Percentiles rank a stretch among this genome's conserved stretches.
Evolutionary conservation across 345 rosid species (phyloP).

Genomic region (Tarenaya hassleriana): DNA sequence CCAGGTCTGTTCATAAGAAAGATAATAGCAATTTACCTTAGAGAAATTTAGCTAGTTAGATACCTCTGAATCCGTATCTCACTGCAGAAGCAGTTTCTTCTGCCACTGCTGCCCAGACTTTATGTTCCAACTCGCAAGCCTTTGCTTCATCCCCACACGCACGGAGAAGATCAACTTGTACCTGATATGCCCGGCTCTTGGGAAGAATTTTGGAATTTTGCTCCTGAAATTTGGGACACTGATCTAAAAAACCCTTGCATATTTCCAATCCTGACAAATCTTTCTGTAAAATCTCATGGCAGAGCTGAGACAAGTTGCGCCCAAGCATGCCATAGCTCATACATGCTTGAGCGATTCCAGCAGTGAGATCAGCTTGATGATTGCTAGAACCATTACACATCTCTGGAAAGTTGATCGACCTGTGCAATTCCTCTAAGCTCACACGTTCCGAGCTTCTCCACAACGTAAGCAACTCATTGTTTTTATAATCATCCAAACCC

Average conservation of each 20-base stretch:
- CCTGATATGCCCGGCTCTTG: conserved; percentile 84
- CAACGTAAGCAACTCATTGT: conserved; percentile 36
- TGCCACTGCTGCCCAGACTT: conserved; percentile 89
- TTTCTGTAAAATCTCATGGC: conserved; percentile 80
- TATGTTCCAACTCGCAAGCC: conserved; percentile 56
- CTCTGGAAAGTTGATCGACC: conserved; percentile 79
- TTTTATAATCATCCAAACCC: conserved; percentile 57
- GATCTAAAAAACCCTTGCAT: conserved; percentile 64
- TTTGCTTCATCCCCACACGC: conserved; percentile 58
- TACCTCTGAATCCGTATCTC: conserved; percentile 91
- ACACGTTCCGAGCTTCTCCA: conserved; percentile 79
- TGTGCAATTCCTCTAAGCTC: conserved; percentile 95
- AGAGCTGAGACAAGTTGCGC: conserved; percentile 67
- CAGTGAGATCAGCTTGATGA: conserved; percentile 93
- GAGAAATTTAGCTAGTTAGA: background rate
- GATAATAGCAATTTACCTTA: too few relatives aligned
- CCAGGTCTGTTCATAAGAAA: background rate
- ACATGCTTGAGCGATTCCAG: conserved; percentile 91
- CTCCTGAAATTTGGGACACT: conserved; percentile 62
- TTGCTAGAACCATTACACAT: conserved; percentile 77
- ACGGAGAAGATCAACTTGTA: conserved; percentile 83
- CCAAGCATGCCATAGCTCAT: conserved; percentile 87
- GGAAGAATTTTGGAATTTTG: conserved; percentile 87
- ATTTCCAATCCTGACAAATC: conserved; percentile 49
- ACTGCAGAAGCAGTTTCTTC: conserved; percentile 96